Conservation (phyloP, 352 stramenopile genomes). For the Pythium sukuiense region DNA sequence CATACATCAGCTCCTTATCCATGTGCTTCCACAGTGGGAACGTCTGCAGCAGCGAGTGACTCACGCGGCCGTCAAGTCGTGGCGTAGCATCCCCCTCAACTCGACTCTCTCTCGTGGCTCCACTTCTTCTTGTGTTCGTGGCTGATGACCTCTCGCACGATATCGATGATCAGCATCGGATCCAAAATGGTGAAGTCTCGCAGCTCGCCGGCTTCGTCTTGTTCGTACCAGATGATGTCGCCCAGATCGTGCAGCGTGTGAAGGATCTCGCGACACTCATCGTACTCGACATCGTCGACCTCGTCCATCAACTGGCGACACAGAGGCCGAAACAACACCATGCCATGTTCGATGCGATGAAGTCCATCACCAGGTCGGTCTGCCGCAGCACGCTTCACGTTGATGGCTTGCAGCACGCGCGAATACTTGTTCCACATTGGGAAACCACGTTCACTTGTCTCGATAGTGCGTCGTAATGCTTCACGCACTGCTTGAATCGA, state of each 20-base stretch:
- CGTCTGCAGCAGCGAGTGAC: not conserved
- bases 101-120: too few species aligned
- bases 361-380: not conserved
- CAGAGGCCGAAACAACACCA: slow-evolving; percentile 1
- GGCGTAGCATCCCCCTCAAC: not conserved
- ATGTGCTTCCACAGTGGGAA: slow-evolving; percentile 20
- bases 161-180: slow-evolving; percentile 32
- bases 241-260: slow-evolving; percentile 17
- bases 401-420: not conserved
- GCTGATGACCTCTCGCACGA: not conserved
- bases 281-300: slow-evolving; percentile 6
- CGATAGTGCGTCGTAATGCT: too few species aligned
- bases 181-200: slow-evolving; percentile 6
- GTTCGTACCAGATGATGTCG: slow-evolving; percentile 24
- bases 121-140: not conserved
- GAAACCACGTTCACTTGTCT: not conserved
- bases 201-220: not conserved
- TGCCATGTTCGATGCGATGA: slow-evolving; percentile 1
- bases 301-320: slow-evolving; percentile 6
- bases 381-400: not conserved
- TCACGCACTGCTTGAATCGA: too few species aligned
- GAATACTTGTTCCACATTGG: not conserved
- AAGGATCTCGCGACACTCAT: slow-evolving; percentile 9
- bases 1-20: slow-evolving; percentile 22
- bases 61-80: not conserved